phyloP scores from a whole-genome alignment of 2,329 filamentous ascomycete genomes.

The Alternaria arborescens region DNA sequence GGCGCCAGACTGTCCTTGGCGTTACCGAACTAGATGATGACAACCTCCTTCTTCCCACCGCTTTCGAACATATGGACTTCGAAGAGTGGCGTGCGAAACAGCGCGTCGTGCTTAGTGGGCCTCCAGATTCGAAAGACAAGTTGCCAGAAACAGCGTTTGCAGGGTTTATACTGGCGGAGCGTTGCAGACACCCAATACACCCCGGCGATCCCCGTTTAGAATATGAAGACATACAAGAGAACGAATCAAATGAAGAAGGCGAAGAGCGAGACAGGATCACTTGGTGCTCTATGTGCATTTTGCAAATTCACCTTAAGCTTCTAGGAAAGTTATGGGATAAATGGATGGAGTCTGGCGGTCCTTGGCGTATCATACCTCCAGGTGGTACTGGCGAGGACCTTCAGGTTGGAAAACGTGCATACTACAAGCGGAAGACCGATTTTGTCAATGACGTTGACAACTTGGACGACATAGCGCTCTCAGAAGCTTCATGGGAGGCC shows the following conservation, averaged over 20 bases:
- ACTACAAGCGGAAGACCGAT: conserved; percentile 10
- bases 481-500: conserved; percentile 11
- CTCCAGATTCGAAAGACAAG: not conserved
- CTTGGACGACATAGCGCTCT: conserved; percentile 5
- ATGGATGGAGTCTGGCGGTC: conserved; percentile 19
- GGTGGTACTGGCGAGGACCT: not conserved
- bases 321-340: conserved; percentile 6
- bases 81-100: conserved; percentile 8
- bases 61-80: conserved; percentile 18
- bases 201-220: conserved; percentile 9
- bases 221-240: not conserved
- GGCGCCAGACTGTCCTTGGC: not conserved
- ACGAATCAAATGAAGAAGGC: not conserved
- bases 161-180: not conserved
- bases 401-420: conserved; percentile 1
- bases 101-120: not conserved
- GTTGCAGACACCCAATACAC: conserved; percentile 12
- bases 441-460: conserved; percentile 11
- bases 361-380: conserved; percentile 13
- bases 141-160: not conserved
- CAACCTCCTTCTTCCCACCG: conserved; percentile 5
- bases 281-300: conserved; percentile 18
- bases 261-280: not conserved
- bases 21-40: not conserved
- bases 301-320: conserved; percentile 16